phyloP scores from a whole-genome alignment of 1,284 basidiomycete genomes.

The Ganoderma lucidum region DNA sequence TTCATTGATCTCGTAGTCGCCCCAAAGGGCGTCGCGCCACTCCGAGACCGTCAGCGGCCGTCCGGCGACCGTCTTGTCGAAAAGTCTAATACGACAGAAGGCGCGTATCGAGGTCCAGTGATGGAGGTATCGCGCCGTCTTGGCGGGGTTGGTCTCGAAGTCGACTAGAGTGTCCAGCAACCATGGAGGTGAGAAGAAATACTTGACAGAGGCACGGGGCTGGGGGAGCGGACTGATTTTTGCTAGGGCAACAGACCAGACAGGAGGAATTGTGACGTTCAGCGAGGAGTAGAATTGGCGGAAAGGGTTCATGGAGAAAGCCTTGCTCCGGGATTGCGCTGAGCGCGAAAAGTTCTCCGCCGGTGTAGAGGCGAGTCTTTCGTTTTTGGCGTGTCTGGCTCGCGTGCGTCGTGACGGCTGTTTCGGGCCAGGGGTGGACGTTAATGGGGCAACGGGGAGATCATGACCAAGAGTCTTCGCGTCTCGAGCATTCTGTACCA shows the following conservation, averaged over 20 bases:
- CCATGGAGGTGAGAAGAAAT: conserved; percentile 16
- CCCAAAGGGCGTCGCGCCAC: conserved; percentile 19
- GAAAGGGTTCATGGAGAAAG: neutral
- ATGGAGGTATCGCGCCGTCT: conserved; percentile 6
- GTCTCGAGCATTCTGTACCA: neutral
- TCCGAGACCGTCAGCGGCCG: conserved; percentile 16
- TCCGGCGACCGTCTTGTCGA: conserved; percentile 14
- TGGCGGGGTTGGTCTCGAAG: neutral
- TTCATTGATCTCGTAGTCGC: conserved; percentile 16
- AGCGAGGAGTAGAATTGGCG: conserved; percentile 4
- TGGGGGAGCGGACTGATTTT: conserved; percentile 8
- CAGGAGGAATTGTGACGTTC: neutral
- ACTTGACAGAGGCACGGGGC: conserved; percentile 1
- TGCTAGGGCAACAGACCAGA: neutral
- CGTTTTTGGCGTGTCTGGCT: neutral
- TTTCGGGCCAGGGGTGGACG: neutral
- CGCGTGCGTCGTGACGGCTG: neutral
- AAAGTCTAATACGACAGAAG: conserved; percentile 13
- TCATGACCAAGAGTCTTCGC: neutral
- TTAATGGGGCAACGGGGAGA: neutral
- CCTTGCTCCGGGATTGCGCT: too few relatives aligned
- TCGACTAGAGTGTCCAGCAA: conserved; percentile 8
- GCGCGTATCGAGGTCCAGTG: conserved; percentile 9
- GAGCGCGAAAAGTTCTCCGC: neutral
- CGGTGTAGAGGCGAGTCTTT: neutral